Evolutionary conservation across 441 rosid genomes (phyloP), one percentile per base, ranked within the genome.

Genomic region (Lepidium campestre): DNA sequence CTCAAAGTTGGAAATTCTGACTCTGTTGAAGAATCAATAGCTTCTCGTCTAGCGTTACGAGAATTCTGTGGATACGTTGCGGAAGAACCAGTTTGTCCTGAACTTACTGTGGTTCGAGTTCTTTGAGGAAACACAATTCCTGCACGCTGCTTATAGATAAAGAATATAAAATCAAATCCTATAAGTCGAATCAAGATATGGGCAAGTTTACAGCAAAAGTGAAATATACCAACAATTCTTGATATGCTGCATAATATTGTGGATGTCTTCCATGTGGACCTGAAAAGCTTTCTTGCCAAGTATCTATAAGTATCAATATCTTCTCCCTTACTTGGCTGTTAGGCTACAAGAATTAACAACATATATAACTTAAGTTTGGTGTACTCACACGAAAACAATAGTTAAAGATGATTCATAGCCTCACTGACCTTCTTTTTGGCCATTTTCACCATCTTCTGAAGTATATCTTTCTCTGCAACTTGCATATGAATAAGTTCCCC

Each of bases 221-320:
- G 40, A 66, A 49, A 67, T 84, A 35, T 86, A 94, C 99, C 98
- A 91, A 76, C 76, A 95, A 78, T 78, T 95, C 98, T 76, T 88
- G 97, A 80, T 91, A 95, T 62, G 91, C 97, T 41, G 88, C 84
- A 77, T 82, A 90, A 67, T 89, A 95, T 75, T 95, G 99, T 17
- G 98, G 96, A 88, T 88, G 87, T 85, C 97, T 88, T 61, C 97
- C 89, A 74, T 87, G 84, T 35, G 97, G 74, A 46, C 96, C 97
- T 68, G 97, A 97, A 71, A 86, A 91, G 75, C 89, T 90, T 80
- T 90, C 98, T 89, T 95, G 99, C 98, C 98, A 91, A 39, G 90
- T 85, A 79, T 87, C 98, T 69, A 95, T 81, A 62, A 95, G 84
- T 76, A 75, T 76, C 79, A 91, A 55, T 82, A 95, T 88, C 95